A percentile compares a stretch with the other conserved stretches of the same genome.
Conservation (phyloP, 805 yeast species). For the Lipomyces sp. region DNA sequence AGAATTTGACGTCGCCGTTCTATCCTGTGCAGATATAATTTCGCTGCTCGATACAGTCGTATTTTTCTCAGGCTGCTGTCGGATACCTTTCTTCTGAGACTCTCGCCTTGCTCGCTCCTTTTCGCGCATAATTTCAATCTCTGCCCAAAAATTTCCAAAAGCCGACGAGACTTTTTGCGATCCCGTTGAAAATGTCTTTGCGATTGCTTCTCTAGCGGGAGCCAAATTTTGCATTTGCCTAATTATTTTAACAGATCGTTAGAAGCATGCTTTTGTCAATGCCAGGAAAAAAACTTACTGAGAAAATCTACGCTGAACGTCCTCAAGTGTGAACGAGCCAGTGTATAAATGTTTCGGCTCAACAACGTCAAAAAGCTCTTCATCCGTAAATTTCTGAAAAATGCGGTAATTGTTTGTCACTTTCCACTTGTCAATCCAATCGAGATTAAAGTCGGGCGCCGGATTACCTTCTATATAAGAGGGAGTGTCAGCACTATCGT, state of each 20-base stretch:
- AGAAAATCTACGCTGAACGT: conserved; percentile 30
- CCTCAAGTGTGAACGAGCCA: conserved; percentile 32
- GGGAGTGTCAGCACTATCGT: background rate
- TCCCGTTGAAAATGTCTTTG: conserved; percentile 30
- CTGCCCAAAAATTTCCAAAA: conserved; percentile 35
- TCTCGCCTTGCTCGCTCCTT: conserved; percentile 19
- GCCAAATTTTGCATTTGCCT: conserved; percentile 29
- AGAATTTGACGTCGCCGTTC: conserved; percentile 2
- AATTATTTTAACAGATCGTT: background rate
- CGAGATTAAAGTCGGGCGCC: conserved; percentile 43
- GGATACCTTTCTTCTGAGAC: background rate
- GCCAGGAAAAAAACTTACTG: conserved; percentile 5
- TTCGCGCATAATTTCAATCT: conserved; percentile 25
- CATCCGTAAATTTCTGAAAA: conserved; percentile 59
- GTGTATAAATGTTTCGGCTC: conserved; percentile 45
- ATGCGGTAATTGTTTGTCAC: conserved; percentile 52
- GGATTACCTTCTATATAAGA: conserved; percentile 37
- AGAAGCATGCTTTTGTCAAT: background rate
- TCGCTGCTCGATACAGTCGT: no score
- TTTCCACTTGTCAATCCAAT: conserved; percentile 55
- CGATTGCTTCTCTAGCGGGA: conserved; percentile 32
- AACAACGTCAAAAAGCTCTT: conserved; percentile 62
- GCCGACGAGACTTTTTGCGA: conserved; percentile 33
- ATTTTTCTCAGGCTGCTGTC: no score
- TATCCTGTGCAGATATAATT: background rate